phyloP scores from a whole-genome alignment of 768 basidiomycete genomes.

The Termitomyces sp. region DNA sequence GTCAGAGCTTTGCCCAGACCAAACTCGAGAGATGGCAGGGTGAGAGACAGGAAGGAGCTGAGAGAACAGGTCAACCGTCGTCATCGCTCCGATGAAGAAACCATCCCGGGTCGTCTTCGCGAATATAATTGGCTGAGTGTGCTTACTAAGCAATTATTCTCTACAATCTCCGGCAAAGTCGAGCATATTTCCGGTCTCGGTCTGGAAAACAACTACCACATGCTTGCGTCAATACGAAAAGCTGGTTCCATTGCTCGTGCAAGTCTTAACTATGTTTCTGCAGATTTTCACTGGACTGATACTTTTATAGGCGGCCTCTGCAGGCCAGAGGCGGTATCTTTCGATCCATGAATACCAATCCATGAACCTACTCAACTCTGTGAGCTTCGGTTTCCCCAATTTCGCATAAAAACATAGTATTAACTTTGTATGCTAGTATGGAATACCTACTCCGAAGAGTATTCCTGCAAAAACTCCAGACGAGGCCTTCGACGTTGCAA shows the following conservation, averaged over 20 bases:
- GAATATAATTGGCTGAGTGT: conserved; percentile 13
- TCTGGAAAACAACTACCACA: conserved; percentile 32
- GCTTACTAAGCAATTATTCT: conserved; percentile 44
- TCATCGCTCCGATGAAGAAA: conserved; percentile 64
- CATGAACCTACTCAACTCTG: conserved; percentile 90
- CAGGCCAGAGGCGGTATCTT: conserved; percentile 85
- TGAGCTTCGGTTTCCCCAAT: conserved; percentile 33
- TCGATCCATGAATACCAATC: conserved; percentile 99
- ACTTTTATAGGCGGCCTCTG: conserved; percentile 54
- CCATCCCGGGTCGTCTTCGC: conserved; percentile 11
- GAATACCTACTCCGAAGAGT: conserved; percentile 92
- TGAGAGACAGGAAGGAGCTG: conserved; percentile 70
- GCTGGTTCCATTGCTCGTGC: conserved; percentile 64
- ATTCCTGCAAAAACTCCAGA: conserved; percentile 81
- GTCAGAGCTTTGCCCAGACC: conserved; percentile 54
- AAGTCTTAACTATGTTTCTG: conserved; percentile 21
- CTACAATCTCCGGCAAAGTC: conserved; percentile 11
- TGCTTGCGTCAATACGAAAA: conserved; percentile 70
- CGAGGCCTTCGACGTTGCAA: conserved; percentile 87
- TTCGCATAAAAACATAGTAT: conserved; percentile 3
- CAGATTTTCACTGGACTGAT: conserved; percentile 8
- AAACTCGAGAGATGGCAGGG: conserved; percentile 33
- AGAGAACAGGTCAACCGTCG: conserved; percentile 57
- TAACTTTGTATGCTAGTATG: conserved; percentile 59
- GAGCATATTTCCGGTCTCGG: conserved; percentile 5